These are phyloP conservation scores for Chlamydomonas eustigma DNA, from an alignment of 139 green algal species.

Conservation along the genomic window DNA sequence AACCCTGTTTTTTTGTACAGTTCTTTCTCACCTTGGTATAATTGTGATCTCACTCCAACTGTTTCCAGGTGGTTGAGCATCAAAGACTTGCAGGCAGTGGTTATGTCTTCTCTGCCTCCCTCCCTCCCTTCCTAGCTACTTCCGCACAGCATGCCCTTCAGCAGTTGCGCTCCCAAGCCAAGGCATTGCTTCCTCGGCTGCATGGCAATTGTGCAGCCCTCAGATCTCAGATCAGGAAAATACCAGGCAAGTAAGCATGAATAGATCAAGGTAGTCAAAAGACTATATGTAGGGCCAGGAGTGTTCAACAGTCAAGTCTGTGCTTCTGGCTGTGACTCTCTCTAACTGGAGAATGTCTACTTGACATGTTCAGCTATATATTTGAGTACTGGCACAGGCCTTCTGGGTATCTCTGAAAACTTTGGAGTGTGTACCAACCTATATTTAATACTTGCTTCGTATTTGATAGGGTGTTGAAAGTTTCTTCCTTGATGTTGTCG, in stretches of 20 bases:
- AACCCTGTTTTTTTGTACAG: neutral
- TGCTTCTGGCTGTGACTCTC: too few relatives aligned
- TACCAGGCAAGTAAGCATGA: slow-evolving; percentile 34
- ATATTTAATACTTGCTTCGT: neutral
- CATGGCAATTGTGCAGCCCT: slow-evolving; percentile 33
- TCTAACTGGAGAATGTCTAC: too few relatives aligned
- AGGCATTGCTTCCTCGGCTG: slow-evolving; percentile 24
- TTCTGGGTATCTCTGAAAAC: neutral
- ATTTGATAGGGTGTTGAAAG: neutral
- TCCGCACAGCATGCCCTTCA: slow-evolving; percentile 49
- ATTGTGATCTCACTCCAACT: neutral
- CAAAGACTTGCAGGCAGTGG: slow-evolving; percentile 81
- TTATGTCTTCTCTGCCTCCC: slow-evolving; percentile 94
- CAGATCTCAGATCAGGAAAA: slow-evolving; percentile 30
- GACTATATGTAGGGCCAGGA: too few relatives aligned
- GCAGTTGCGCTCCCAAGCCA: slow-evolving; percentile 23
- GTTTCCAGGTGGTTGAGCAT: slow-evolving; percentile 1
- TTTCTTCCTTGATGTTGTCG: neutral
- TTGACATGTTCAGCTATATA: too few relatives aligned
- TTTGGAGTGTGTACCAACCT: neutral
- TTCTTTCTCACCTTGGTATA: neutral
- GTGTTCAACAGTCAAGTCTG: too few relatives aligned
- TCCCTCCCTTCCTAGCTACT: slow-evolving; percentile 91
- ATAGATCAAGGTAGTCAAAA: neutral
- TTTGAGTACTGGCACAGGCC: too few relatives aligned